Evolutionary conservation across 108 stramenopile species (phyloP).

Genomic region (Hondaea fermentalgiana): DNA sequence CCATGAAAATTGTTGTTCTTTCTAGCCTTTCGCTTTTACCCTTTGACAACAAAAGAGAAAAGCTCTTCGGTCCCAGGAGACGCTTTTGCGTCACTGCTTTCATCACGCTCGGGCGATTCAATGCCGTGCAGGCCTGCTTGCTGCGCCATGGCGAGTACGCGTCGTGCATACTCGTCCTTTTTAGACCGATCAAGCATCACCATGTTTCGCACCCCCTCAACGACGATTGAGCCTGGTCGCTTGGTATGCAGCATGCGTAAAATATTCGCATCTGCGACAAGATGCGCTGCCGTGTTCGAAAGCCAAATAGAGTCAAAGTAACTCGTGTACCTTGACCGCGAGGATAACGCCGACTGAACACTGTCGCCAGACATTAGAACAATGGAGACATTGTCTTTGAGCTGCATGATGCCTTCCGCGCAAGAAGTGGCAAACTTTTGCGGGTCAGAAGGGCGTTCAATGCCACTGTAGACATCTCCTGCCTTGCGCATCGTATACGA

Average conservation of each 20-base stretch:
- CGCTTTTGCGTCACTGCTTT: too few relatives aligned
- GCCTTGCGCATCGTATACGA: constrained; percentile 32
- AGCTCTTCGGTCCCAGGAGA: too few relatives aligned
- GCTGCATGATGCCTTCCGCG: not conserved
- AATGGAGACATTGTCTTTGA: not conserved
- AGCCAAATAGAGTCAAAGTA: not conserved
- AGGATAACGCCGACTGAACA: not conserved
- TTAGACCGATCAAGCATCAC: not conserved
- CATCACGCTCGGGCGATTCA: too few relatives aligned
- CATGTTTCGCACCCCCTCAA: constrained; percentile 3
- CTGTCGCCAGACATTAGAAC: not conserved
- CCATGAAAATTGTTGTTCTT: not conserved
- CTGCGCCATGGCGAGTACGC: not conserved
- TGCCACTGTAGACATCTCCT: constrained; percentile 41
- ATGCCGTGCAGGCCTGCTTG: not conserved
- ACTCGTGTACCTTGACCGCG: not conserved
- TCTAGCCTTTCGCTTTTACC: not conserved
- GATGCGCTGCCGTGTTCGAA: not conserved
- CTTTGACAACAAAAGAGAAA: not conserved
- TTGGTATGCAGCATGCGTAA: not conserved
- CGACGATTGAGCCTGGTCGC: not conserved
- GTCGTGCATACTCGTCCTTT: not conserved
- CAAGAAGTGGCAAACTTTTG: not conserved
- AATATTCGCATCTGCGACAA: not conserved
- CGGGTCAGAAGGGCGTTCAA: not conserved